Evolutionary conservation across 2,329 filamentous ascomycete genomes (phyloP), one percentile per base, ranked within the genome.

Genomic region (Xenoacremonium recifei): DNA sequence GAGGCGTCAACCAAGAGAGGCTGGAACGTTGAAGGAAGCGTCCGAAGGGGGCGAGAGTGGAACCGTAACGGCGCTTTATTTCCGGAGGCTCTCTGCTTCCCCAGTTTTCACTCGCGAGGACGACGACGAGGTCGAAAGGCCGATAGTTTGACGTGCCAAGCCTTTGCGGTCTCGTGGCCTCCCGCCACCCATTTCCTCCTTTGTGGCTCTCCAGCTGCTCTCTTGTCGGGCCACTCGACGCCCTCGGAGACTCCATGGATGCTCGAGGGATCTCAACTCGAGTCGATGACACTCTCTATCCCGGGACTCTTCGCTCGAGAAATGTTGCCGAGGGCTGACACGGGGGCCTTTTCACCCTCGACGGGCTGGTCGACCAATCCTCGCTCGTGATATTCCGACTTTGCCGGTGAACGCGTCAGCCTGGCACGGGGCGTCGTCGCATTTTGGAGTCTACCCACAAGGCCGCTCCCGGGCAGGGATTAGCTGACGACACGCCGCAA

Each of bases 391-490:
- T 42, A 53, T 53, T 53, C 53, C 53, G 47, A 37, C 45, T 55
- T 56, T 56, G 51, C 53, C 53, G 53, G 45, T 33, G 42, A 50
- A 51, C 45, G 43, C 48, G 49, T 51, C 43, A 48, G 49, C 50
- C 49, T 53, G 46, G 51, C 51, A 45, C 37, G 37, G 45, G 36
- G 39, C 40, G 37, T 45, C 39, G 41, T 27, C 27, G 35, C 27
- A 30, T 21, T 21, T 19, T 34, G 16, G 17, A 34, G 15, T 9
- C 15, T 19, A 20, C 32, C 32, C 15, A 31, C n/a, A 15, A 15
- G 29, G 29, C 29, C 29, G 29, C 29, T 31, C 29, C 29, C 29
- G 29, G 17, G 29, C 13, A 15, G 17, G 17, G 29, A 9, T 18
- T 35, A 18, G 16, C 38, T 45, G 45, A 48, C 42, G 42, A 48